These are phyloP conservation scores for Trichosporon inkin DNA, from an alignment of 1,284 basidiomycete species.

Conservation along the genomic window DNA sequence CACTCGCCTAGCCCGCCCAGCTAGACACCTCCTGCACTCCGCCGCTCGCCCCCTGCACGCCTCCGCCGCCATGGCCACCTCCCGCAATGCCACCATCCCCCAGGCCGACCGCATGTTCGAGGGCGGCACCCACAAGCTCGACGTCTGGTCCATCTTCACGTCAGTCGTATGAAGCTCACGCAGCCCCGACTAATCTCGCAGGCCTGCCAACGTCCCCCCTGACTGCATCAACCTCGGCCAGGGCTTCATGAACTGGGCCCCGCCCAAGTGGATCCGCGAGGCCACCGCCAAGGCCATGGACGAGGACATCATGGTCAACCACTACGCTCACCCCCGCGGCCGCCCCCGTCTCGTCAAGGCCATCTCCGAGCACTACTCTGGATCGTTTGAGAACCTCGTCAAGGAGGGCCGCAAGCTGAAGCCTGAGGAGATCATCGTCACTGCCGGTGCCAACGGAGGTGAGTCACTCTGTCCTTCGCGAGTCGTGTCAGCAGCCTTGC, in stretches of 20 bases:
- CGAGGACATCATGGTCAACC: slow-evolving; percentile 64
- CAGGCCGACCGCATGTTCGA: slow-evolving; percentile 47
- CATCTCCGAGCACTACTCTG: slow-evolving; percentile 70
- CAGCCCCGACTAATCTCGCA: slow-evolving; percentile 42
- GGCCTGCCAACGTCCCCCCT: slow-evolving; percentile 73
- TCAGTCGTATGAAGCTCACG: slow-evolving; percentile 53
- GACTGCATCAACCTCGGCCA: slow-evolving; percentile 90
- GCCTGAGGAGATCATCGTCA: slow-evolving; percentile 87
- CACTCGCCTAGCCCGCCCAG: slow-evolving; percentile 3
- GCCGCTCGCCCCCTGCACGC: slow-evolving; percentile 12
- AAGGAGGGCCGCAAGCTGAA: slow-evolving; percentile 63
- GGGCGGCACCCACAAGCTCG: slow-evolving; percentile 55
- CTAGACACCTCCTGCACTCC: slow-evolving; percentile 2
- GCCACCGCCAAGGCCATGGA: slow-evolving; percentile 70
- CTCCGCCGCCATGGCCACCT: slow-evolving; percentile 29
- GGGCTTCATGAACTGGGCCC: slow-evolving; percentile 81
- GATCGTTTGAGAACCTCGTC: slow-evolving; percentile 57
- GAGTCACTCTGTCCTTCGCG: slow-evolving; percentile 18
- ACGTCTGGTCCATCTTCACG: slow-evolving; percentile 94
- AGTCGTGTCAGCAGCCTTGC: not conserved
- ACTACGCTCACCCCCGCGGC: slow-evolving; percentile 88
- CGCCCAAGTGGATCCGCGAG: slow-evolving; percentile 74
- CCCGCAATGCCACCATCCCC: slow-evolving; percentile 31
- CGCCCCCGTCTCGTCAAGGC: slow-evolving; percentile 79
- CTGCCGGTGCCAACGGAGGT: slow-evolving; percentile 95